These are phyloP conservation scores for Rhynchospora tenuis DNA, from an alignment of 176 grass and related monocot genomes.

Conservation along the genomic window DNA sequence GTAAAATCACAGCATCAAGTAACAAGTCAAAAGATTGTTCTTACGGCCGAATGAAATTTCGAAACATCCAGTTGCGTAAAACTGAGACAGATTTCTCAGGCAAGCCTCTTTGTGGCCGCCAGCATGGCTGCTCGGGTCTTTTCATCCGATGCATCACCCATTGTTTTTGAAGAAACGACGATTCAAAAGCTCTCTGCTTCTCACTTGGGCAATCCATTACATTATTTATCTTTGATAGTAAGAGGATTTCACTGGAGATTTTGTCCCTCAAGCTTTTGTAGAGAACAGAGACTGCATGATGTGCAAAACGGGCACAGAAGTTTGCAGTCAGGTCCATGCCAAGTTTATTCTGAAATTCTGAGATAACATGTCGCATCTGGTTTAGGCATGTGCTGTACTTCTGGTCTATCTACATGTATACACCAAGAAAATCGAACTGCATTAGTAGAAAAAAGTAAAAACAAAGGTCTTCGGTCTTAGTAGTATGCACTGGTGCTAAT, in stretches of 20 bases:
- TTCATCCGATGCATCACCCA: constrained; percentile 72
- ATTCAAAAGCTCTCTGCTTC: constrained; percentile 63
- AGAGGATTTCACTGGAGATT: constrained; percentile 35
- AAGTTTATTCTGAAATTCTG: constrained; percentile 43
- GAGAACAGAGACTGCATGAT: constrained; percentile 22
- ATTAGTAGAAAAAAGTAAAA: not conserved
- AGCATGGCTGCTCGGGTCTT: constrained; percentile 57
- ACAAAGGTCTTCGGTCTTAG: not conserved
- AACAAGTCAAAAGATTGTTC: constrained; percentile 16
- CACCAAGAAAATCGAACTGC: not conserved
- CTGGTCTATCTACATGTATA: constrained; percentile 54
- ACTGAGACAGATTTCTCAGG: constrained; percentile 93
- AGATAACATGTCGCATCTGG: constrained; percentile 44
- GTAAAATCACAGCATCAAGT: not conserved
- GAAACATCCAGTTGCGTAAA: constrained; percentile 90
- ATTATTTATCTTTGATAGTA: constrained; percentile 10
- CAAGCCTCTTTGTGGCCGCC: constrained; percentile 76
- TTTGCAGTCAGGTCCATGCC: constrained; percentile 1
- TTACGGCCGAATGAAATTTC: constrained; percentile 97
- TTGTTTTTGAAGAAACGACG: constrained; percentile 86
- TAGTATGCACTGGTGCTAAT: not conserved
- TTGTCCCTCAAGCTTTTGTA: constrained; percentile 55
- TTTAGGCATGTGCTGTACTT: constrained; percentile 67
- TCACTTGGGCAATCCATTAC: constrained; percentile 24
- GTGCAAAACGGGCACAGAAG: constrained; percentile 34